Evolutionary conservation across 176 grass and related monocot species (phyloP).

Genomic region (Melocanna baccifera): DNA sequence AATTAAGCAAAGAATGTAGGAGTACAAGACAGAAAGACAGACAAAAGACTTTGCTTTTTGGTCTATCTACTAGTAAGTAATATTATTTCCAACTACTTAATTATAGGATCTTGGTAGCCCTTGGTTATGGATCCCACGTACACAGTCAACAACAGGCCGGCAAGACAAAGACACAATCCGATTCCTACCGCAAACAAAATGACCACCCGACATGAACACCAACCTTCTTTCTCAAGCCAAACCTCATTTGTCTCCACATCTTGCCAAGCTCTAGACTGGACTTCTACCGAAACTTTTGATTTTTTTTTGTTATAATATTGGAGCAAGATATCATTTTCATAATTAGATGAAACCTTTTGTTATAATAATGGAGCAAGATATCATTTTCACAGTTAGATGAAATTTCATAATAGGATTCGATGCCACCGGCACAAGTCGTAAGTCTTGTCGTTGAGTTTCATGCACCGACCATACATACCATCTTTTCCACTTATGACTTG

Average conservation of each 20-base stretch:
- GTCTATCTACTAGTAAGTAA: neutral
- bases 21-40: neutral
- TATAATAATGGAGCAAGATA: neutral
- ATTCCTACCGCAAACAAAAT: conserved; percentile 1
- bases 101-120: neutral
- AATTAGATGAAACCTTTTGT: neutral
- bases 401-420: neutral
- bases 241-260: neutral
- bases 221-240: conserved; percentile 17
- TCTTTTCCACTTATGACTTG: no score
- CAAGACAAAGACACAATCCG: conserved; percentile 8
- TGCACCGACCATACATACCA: no score
- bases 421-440: neutral
- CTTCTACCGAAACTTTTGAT: neutral
- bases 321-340: neutral
- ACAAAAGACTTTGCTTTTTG: neutral
- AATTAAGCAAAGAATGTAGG: neutral
- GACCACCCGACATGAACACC: conserved; percentile 28
- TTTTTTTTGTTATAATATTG: neutral
- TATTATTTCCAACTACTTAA: neutral
- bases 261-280: neutral
- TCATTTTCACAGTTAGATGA: neutral
- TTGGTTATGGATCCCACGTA: conserved; percentile 23
- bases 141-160: neutral
- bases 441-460: neutral